Evolutionary conservation across 345 rosid genomes (phyloP).

Genomic region (Iberis pinnata): DNA sequence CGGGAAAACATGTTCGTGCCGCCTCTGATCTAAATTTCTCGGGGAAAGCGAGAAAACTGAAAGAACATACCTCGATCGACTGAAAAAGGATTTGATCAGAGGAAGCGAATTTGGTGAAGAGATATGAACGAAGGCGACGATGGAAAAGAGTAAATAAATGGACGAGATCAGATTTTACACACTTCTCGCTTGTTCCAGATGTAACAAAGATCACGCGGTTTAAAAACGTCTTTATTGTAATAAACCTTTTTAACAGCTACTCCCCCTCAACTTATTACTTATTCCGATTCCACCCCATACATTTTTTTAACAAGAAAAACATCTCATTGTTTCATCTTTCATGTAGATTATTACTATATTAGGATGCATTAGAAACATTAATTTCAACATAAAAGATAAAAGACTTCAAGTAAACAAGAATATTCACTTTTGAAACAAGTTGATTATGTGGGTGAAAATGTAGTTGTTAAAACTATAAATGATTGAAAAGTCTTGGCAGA

Average conservation of each 20-base stretch:
- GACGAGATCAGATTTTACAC: background rate
- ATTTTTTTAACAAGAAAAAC: no score
- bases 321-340: no score
- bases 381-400: no score
- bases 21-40: background rate
- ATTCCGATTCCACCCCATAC: background rate
- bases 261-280: constrained; percentile 14
- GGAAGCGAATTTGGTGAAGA: background rate
- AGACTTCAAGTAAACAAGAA: no score
- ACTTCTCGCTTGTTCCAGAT: constrained; percentile 28
- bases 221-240: constrained; percentile 2
- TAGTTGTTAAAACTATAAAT: no score
- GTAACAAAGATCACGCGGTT: constrained; percentile 12
- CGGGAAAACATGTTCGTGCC: background rate
- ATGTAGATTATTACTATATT: no score
- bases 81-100: constrained; percentile 11
- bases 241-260: background rate
- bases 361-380: no score
- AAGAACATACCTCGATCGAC: constrained; percentile 11
- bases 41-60: background rate
- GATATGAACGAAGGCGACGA: constrained; percentile 13
- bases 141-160: background rate
- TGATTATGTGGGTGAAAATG: no score
- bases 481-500: no score
- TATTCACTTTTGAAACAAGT: no score